Evolutionary conservation across 345 rosid species (phyloP).

Genomic region (Ailanthus altissimus): DNA sequence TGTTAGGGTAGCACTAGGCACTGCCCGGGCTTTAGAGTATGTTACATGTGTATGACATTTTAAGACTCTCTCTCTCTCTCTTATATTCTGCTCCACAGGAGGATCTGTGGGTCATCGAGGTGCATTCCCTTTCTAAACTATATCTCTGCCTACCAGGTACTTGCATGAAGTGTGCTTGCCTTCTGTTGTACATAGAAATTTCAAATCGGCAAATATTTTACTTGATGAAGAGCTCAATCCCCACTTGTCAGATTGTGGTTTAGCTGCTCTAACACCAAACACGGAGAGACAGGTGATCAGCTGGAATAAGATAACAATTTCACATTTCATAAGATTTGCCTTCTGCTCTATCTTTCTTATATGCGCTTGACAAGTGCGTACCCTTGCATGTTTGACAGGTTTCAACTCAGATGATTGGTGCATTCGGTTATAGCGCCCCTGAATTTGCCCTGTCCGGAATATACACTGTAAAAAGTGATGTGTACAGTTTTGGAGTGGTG

Average conservation of each 20-base stretch:
- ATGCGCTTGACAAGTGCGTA: neutral
- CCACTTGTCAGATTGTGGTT: conserved; percentile 90
- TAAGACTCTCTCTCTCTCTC: conserved; percentile 10
- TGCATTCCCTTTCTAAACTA: conserved; percentile 20
- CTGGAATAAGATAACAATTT: neutral
- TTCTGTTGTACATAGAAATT: conserved; percentile 92
- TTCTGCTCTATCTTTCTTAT: neutral
- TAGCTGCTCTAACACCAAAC: conserved; percentile 90
- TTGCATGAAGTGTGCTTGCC: conserved; percentile 99
- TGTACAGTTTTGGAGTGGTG: conserved; percentile 97
- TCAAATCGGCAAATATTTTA: conserved; percentile 95
- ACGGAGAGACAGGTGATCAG: conserved; percentile 83
- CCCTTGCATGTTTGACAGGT: conserved; percentile 50
- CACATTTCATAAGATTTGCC: neutral
- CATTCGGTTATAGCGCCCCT: conserved; percentile 98
- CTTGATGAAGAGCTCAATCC: conserved; percentile 97
- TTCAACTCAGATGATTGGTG: conserved; percentile 90
- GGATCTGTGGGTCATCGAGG: conserved; percentile 4
- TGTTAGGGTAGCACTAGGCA: conserved; percentile 95
- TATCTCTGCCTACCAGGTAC: conserved; percentile 55
- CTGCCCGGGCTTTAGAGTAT: conserved; percentile 98
- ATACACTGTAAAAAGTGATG: conserved; percentile 96
- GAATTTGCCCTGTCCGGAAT: conserved; percentile 96
- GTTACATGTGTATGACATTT: conserved; percentile 34
- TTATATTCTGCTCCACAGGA: neutral